phyloP scores from a whole-genome alignment of 192 early-diverging fungal species.

The Jimgerdemannia lactiflua region DNA sequence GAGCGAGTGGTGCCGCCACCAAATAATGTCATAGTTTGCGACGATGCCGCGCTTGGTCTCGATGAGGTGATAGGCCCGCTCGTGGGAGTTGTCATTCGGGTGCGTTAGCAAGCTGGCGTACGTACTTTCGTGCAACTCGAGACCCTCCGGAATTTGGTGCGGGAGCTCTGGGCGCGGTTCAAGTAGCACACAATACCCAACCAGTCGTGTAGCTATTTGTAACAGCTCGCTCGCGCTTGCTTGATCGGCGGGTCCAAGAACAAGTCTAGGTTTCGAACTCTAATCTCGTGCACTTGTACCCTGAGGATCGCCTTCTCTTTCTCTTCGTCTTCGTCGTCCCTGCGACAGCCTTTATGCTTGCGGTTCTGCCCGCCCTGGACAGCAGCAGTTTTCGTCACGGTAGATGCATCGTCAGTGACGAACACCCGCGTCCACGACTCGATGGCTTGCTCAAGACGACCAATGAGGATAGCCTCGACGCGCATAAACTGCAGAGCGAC shows the following conservation, averaged over 20 bases:
- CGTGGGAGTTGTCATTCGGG: conserved; percentile 63
- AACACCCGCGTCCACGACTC: conserved; percentile 73
- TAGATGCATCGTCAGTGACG: conserved; percentile 42
- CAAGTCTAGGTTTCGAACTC: conserved; percentile 94
- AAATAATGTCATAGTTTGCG: conserved; percentile 83
- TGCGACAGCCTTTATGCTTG: conserved; percentile 33
- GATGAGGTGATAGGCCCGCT: conserved; percentile 79
- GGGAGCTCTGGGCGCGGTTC: conserved; percentile 81
- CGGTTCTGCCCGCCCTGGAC: conserved; percentile 31
- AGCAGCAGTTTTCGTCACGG: conserved; percentile 38
- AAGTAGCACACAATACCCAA: conserved; percentile 85
- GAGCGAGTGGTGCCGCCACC: conserved; percentile 97
- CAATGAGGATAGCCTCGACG: conserved; percentile 73
- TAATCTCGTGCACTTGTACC: conserved; percentile 79
- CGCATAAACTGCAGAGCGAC: conserved; percentile 74
- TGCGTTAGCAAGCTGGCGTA: conserved; percentile 73
- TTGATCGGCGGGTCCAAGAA: conserved; percentile 96
- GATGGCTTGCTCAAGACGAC: conserved; percentile 75
- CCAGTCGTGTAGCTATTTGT: conserved; percentile 90
- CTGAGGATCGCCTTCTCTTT: conserved; percentile 20
- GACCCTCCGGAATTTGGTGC: conserved; percentile 76
- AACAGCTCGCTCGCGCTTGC: conserved; percentile 87
- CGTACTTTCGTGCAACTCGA: conserved; percentile 48
- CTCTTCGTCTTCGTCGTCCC: conserved; percentile 33
- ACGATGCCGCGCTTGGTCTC: conserved; percentile 78